phyloP scores from a whole-genome alignment of 768 basidiomycete genomes.

The Kwoniella sp. region DNA sequence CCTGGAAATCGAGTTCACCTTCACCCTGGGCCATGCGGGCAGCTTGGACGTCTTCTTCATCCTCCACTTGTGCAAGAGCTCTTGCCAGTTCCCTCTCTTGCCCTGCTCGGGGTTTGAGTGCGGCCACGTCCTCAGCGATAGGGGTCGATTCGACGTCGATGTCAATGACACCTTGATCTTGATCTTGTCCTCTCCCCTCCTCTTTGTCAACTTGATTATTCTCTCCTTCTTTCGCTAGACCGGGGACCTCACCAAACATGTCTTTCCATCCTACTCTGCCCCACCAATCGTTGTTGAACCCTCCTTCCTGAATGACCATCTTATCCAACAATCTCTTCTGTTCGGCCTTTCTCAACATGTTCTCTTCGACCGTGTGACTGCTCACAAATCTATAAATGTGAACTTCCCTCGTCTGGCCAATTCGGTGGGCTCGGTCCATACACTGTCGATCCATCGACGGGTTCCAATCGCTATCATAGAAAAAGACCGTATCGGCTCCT shows the following conservation, averaged over 20 bases:
- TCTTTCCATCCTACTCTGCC: slow-evolving; percentile 74
- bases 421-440: slow-evolving; percentile 58
- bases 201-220: not conserved
- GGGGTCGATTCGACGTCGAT: slow-evolving; percentile 37
- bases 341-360: slow-evolving; percentile 94
- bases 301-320: slow-evolving; percentile 88
- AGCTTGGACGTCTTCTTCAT: slow-evolving; percentile 81
- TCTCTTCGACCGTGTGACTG: slow-evolving; percentile 80
- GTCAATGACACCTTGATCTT: slow-evolving; percentile 35
- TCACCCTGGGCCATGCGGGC: slow-evolving; percentile 78
- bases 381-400: slow-evolving; percentile 90
- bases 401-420: slow-evolving; percentile 61
- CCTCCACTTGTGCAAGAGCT: slow-evolving; percentile 82
- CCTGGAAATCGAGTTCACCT: slow-evolving; percentile 78
- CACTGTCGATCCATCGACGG: slow-evolving; percentile 59
- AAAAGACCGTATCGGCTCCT: slow-evolving; percentile 59
- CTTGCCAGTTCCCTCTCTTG: slow-evolving; percentile 58
- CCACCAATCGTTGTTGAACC: slow-evolving; percentile 64
- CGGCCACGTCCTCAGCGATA: slow-evolving; percentile 36
- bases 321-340: slow-evolving; percentile 90
- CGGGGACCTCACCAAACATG: slow-evolving; percentile 65
- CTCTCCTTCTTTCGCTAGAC: slow-evolving; percentile 50
- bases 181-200: slow-evolving; percentile 53
- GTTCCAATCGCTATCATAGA: slow-evolving; percentile 60
- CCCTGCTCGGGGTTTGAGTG: slow-evolving; percentile 23